A percentile compares a stretch with the other conserved stretches of the same genome.
Conservation (phyloP, 1,284 basidiomycete species). For the Leccinum angustisporum region DNA sequence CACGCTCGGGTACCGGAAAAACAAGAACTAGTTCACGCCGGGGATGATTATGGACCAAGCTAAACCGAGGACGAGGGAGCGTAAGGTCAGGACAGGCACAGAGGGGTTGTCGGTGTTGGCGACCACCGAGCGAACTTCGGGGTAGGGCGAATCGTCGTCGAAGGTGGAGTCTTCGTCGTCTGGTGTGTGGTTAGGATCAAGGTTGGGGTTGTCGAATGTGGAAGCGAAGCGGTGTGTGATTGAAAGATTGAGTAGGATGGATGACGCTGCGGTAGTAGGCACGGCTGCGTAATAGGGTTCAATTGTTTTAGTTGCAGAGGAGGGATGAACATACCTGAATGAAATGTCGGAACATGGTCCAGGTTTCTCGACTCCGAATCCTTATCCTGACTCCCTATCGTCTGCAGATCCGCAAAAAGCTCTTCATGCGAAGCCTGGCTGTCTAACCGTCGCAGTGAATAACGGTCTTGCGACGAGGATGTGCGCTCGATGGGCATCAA, state of each 20-base stretch:
- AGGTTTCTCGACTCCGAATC: conserved; percentile 19
- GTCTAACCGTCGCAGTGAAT: conserved; percentile 19
- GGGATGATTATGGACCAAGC: conserved; percentile 48
- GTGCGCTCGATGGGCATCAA: conserved; percentile 27
- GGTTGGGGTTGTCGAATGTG: conserved; percentile 45
- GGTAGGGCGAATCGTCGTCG: conserved; percentile 62
- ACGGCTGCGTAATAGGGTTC: conserved; percentile 16
- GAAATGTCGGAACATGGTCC: conserved; percentile 19
- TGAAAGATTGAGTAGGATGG: neutral
- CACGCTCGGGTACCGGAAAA: conserved; percentile 51
- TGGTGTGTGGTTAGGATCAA: conserved; percentile 41
- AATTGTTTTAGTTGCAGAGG: neutral
- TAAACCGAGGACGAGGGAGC: conserved; percentile 60
- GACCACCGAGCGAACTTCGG: conserved; percentile 76
- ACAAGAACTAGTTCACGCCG: conserved; percentile 56
- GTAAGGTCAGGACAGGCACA: conserved; percentile 61
- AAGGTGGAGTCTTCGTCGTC: conserved; percentile 11
- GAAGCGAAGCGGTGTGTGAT: conserved; percentile 6
- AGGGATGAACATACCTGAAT: conserved; percentile 18
- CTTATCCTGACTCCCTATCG: conserved; percentile 27
- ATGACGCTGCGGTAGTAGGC: neutral
- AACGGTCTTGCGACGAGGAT: conserved; percentile 14
- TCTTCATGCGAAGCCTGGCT: conserved; percentile 2
- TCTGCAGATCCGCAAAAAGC: conserved; percentile 13
- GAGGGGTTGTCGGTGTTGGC: conserved; percentile 68